These are phyloP conservation scores for Barnettozyma californica DNA, from an alignment of 805 yeast genomes.

Conservation along the genomic window DNA sequence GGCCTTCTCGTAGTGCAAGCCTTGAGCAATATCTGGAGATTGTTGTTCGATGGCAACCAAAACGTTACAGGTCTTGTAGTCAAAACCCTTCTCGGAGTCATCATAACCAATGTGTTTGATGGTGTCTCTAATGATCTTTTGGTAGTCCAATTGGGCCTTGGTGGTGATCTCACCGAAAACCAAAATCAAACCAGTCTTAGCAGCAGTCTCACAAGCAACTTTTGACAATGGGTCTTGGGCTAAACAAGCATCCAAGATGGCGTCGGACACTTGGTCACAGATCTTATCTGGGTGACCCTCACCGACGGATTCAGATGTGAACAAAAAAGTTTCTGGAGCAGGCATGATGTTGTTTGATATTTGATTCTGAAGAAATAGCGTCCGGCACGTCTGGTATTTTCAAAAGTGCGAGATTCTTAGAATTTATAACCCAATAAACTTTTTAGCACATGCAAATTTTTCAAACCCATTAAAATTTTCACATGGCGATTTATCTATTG, in stretches of 20 bases:
- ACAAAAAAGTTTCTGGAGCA: constrained; percentile 44
- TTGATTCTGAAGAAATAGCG: not conserved
- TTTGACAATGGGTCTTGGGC: constrained; percentile 94
- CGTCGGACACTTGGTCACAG: constrained; percentile 99
- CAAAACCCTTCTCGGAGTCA: constrained; percentile 92
- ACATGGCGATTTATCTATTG: not conserved
- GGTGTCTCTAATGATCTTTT: constrained; percentile 96
- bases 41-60: constrained; percentile 99
- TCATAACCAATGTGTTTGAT: constrained; percentile 98
- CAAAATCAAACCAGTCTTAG: constrained; percentile 99
- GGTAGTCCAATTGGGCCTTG: constrained; percentile 91
- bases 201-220: constrained; percentile 99
- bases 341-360: constrained; percentile 14
- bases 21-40: constrained; percentile 98
- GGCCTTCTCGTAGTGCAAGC: constrained; percentile 93
- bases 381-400: constrained; percentile 25
- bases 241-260: constrained; percentile 95
- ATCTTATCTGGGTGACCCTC: constrained; percentile 94
- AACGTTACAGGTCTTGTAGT: constrained; percentile 98
- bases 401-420: not conserved
- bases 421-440: not conserved
- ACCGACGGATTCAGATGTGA: constrained; percentile 88
- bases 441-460: constrained; percentile 10
- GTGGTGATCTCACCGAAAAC: constrained; percentile 99
- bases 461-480: not conserved